Percentiles rank a stretch among this genome's conserved stretches.
These are phyloP conservation scores for Annulohypoxylon bovei DNA, from an alignment of 495 filamentous ascomycete genomes.

Conservation along the genomic window DNA sequence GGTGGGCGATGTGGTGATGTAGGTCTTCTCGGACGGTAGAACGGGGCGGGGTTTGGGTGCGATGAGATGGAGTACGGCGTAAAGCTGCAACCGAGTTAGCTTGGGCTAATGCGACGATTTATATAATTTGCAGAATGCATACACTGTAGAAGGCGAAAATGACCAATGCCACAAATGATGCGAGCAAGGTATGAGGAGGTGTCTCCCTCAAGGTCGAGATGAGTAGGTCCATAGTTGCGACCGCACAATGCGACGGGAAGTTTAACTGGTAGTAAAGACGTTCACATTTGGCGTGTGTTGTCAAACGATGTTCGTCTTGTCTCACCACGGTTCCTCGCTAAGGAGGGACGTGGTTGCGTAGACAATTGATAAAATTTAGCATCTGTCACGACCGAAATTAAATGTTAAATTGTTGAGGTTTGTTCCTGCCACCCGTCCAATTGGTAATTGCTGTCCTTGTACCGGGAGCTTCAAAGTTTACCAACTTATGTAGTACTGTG, in stretches of 20 bases:
- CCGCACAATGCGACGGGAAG: conserved; percentile 10
- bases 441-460: not conserved
- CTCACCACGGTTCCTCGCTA: not conserved
- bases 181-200: conserved; percentile 46
- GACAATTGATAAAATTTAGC: not conserved
- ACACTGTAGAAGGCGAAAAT: conserved; percentile 45
- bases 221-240: conserved; percentile 37
- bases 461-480: not conserved
- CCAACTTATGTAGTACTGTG: not conserved
- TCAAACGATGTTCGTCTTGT: not conserved
- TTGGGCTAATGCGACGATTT: not conserved
- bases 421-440: not conserved
- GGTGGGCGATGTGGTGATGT: conserved; percentile 74
- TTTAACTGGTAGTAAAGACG: not conserved
- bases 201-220: conserved; percentile 39
- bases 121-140: conserved; percentile 9
- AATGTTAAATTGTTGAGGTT: conserved; percentile 1
- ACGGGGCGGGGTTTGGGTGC: conserved; percentile 83
- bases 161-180: conserved; percentile 39
- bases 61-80: conserved; percentile 73
- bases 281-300: conserved; percentile 31
- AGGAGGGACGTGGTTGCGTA: not conserved
- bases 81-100: conserved; percentile 63
- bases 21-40: conserved; percentile 84
- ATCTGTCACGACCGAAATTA: conserved; percentile 4